Conservation (phyloP, 106 monocot species). For the Vanilla planifolia region DNA sequence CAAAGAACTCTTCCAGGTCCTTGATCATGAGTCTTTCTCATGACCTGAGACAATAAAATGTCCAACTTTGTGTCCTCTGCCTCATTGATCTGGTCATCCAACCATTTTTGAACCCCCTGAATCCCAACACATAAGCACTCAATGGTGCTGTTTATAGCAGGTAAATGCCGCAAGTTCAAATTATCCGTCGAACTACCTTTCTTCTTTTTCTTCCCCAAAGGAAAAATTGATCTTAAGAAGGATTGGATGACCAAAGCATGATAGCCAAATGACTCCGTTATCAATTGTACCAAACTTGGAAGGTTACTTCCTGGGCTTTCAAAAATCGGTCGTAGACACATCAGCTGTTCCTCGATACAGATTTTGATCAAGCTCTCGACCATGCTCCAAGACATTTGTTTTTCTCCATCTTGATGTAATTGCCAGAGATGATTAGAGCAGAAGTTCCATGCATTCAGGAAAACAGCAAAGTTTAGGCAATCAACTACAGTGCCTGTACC, state of each 20-base stretch:
- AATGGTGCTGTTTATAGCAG: slow-evolving; percentile 32
- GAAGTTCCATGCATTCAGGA: slow-evolving; percentile 71
- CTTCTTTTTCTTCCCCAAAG: slow-evolving; percentile 83
- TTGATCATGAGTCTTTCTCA: slow-evolving; percentile 1
- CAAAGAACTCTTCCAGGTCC: slow-evolving; percentile 31
- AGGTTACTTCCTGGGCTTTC: slow-evolving; percentile 39
- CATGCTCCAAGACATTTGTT: slow-evolving; percentile 40
- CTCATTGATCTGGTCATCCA: slow-evolving; percentile 32
- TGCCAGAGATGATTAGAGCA: slow-evolving; percentile 3
- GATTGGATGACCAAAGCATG: slow-evolving; percentile 69
- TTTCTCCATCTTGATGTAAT: slow-evolving; percentile 4
- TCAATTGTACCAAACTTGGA: slow-evolving; percentile 46
- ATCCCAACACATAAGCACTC: slow-evolving; percentile 32
- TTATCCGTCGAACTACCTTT: slow-evolving; percentile 27
- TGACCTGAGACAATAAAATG: slow-evolving; percentile 33
- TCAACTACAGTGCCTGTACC: slow-evolving; percentile 33
- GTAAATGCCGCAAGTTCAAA: slow-evolving; percentile 15
- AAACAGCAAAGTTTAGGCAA: slow-evolving; percentile 77
- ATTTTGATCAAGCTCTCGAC: slow-evolving; percentile 52
- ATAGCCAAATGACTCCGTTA: slow-evolving; percentile 73
- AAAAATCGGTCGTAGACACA: slow-evolving; percentile 12
- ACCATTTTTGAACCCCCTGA: slow-evolving; percentile 31
- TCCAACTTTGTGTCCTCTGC: slow-evolving; percentile 57
- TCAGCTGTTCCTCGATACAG: slow-evolving; percentile 40
- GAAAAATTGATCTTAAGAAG: slow-evolving; percentile 48